phyloP scores from a whole-genome alignment of 108 stramenopile species.

The Cylindrotheca fusiformis region DNA sequence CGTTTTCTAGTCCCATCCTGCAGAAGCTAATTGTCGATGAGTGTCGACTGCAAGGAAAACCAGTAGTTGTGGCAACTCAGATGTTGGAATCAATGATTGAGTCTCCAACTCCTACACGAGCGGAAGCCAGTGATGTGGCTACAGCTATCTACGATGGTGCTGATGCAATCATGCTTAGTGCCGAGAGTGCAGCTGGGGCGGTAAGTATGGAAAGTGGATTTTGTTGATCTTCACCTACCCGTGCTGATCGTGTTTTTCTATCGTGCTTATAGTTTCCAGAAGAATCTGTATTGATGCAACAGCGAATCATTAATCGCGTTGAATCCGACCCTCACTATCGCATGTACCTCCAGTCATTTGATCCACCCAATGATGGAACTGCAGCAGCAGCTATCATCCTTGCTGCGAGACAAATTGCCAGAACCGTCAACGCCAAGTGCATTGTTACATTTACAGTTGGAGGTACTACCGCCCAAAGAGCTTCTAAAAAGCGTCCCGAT shows the following conservation, averaged over 20 bases:
- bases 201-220: background rate
- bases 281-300: constrained; percentile 82
- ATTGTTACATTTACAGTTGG: constrained; percentile 78
- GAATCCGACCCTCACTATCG: constrained; percentile 63
- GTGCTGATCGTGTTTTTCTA: background rate
- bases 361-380: constrained; percentile 28
- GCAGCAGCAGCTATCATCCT: constrained; percentile 78
- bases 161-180: constrained; percentile 97
- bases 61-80: constrained; percentile 98
- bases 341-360: constrained; percentile 31
- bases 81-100: constrained; percentile 98
- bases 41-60: constrained; percentile 88
- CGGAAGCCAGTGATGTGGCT: constrained; percentile 97
- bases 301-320: constrained; percentile 78
- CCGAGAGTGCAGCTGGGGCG: constrained; percentile 93
- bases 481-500: constrained; percentile 68
- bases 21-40: constrained; percentile 98
- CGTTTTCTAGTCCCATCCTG: constrained; percentile 88
- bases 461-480: constrained; percentile 70
- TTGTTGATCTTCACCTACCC: background rate
- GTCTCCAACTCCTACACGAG: constrained; percentile 96
- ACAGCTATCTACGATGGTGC: constrained; percentile 99
- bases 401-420: constrained; percentile 63
- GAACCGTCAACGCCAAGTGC: constrained; percentile 60
- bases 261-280: constrained; percentile 30